Evolutionary conservation across 78 protist genomes (phyloP).

Genomic region (Creolimax fragrantissima): DNA sequence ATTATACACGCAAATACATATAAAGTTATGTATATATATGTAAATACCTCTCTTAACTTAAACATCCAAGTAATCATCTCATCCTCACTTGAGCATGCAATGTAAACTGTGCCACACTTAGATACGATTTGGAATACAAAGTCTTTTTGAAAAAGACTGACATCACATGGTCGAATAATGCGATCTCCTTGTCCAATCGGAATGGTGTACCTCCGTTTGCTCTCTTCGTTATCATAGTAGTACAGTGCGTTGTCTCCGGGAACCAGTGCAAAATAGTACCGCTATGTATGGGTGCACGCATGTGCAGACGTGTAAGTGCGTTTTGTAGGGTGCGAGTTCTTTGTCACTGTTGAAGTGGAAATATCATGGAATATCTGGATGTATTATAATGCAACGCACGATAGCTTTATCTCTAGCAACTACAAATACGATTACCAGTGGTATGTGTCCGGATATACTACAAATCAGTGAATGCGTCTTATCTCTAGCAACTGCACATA

Average conservation of each 20-base stretch:
- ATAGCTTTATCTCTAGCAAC: no score
- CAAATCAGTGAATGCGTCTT: no score
- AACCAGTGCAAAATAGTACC: not conserved
- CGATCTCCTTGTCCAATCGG: not conserved
- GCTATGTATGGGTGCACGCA: no score
- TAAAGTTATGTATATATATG: not conserved
- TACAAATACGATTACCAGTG: no score
- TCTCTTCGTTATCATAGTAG: not conserved
- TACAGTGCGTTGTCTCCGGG: not conserved
- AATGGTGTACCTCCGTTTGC: not conserved
- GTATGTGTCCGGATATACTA: no score
- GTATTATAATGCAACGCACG: no score
- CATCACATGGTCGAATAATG: not conserved
- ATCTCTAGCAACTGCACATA: no score
- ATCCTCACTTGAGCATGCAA: not conserved
- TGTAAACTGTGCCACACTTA: not conserved
- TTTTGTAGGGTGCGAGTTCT: no score
- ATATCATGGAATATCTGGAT: not conserved
- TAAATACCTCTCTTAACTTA: not conserved
- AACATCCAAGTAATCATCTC: not conserved
- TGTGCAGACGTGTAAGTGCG: no score
- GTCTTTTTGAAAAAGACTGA: not conserved
- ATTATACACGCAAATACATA: not conserved
- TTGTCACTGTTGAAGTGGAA: no score
- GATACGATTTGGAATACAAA: not conserved